These are phyloP conservation scores for Puccinia horiana DNA, from an alignment of 1,284 basidiomycete genomes.

Conservation along the genomic window DNA sequence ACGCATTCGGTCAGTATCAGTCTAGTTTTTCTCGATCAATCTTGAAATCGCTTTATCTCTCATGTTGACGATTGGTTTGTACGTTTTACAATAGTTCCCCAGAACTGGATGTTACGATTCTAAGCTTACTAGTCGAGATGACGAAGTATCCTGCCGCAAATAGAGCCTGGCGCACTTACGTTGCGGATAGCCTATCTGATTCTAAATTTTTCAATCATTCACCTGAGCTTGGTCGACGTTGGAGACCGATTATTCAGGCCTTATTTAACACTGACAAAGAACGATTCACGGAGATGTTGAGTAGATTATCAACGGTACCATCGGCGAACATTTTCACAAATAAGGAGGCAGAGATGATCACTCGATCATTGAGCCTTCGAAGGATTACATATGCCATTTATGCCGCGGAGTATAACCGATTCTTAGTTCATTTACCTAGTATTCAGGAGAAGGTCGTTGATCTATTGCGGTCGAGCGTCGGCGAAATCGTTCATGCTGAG, in stretches of 20 bases:
- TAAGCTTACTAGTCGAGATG: conserved; percentile 76
- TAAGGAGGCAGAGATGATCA: conserved; percentile 85
- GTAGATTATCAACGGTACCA: conserved; percentile 76
- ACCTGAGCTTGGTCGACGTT: conserved; percentile 66
- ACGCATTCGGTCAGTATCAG: conserved; percentile 66
- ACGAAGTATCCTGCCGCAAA: conserved; percentile 73
- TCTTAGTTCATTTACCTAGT: conserved; percentile 80
- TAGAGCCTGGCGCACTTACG: conserved; percentile 80
- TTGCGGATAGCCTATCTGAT: conserved; percentile 81
- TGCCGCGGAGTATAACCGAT: conserved; percentile 83
- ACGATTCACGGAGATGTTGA: conserved; percentile 77
- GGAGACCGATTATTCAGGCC: conserved; percentile 76
- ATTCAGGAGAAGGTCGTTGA: conserved; percentile 98
- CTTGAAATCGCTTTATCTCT: background rate
- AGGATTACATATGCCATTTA: conserved; percentile 82
- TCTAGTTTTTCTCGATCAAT: conserved; percentile 48
- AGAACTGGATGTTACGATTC: conserved; percentile 62
- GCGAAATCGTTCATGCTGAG: conserved; percentile 86
- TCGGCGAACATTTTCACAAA: conserved; percentile 97
- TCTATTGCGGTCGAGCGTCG: conserved; percentile 73
- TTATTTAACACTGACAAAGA: conserved; percentile 85
- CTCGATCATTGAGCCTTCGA: conserved; percentile 83
- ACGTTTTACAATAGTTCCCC: conserved; percentile 52
- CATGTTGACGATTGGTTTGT: conserved; percentile 17
- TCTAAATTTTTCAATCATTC: conserved; percentile 79